Percentiles rank a stretch among this genome's conserved stretches.
phyloP scores from a whole-genome alignment of 1,139 yeast genomes.

The Suhomyces wounanorum region DNA sequence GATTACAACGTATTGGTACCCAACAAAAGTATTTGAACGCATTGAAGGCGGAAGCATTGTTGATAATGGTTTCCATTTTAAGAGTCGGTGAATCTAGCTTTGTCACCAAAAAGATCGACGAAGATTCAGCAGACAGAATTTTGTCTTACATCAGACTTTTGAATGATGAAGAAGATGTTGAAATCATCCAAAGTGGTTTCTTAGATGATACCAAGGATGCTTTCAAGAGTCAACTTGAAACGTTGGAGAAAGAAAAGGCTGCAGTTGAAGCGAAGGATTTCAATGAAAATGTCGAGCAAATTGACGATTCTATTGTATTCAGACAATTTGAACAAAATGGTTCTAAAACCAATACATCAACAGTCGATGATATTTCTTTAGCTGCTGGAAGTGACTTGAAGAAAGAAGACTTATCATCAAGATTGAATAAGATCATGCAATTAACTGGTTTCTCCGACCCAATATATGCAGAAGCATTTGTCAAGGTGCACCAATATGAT shows the following conservation, averaged over 20 bases:
- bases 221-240: constrained; percentile 62
- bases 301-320: constrained; percentile 80
- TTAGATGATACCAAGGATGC: constrained; percentile 88
- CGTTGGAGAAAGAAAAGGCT: constrained; percentile 58
- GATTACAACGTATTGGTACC: constrained; percentile 63
- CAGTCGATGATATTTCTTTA: constrained; percentile 54
- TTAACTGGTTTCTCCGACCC: constrained; percentile 98
- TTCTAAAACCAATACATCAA: constrained; percentile 28
- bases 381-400: constrained; percentile 47
- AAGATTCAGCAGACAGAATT: constrained; percentile 92
- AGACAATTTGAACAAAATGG: constrained; percentile 70
- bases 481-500: constrained; percentile 93
- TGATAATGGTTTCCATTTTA: constrained; percentile 87
- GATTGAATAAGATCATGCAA: constrained; percentile 85
- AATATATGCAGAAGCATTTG: constrained; percentile 95
- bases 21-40: constrained; percentile 69
- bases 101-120: constrained; percentile 81
- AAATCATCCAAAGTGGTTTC: constrained; percentile 67
- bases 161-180: constrained; percentile 60
- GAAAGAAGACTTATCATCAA: constrained; percentile 68
- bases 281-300: constrained; percentile 72
- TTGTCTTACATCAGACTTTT: constrained; percentile 78
- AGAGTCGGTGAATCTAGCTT: constrained; percentile 86
- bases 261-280: constrained; percentile 59
- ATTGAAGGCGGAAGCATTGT: constrained; percentile 90